Percentiles rank a stretch among this genome's conserved stretches.
Conservation (phyloP, 345 rosid species). For the Eucalyptus regnans region DNA sequence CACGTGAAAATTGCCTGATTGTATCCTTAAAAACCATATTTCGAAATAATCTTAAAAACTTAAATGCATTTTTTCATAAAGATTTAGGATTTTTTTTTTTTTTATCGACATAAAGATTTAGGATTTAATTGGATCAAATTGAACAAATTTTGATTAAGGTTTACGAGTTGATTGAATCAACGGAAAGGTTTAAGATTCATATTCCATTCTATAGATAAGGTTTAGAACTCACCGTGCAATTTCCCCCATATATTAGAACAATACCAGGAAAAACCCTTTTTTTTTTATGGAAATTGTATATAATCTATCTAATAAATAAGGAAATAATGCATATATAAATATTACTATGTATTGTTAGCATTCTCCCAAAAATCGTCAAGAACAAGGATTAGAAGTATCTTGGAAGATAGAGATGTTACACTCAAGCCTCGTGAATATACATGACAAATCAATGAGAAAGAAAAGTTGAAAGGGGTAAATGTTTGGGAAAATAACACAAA, state of each 20-base stretch:
- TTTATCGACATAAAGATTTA: too few relatives aligned
- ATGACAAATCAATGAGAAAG: background rate
- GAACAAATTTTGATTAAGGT: background rate
- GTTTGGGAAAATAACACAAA: too few relatives aligned
- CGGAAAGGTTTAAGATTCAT: background rate
- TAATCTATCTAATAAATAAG: background rate
- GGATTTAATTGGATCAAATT: background rate
- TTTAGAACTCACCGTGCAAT: background rate
- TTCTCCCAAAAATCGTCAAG: background rate
- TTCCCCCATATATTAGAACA: background rate
- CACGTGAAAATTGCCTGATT: background rate
- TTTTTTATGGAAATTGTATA: background rate
- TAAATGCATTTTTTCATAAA: background rate
- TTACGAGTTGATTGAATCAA: background rate
- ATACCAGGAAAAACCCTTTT: background rate
- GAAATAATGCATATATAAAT: background rate
- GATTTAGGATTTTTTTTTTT: too few relatives aligned
- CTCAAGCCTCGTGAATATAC: background rate
- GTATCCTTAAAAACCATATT: background rate
- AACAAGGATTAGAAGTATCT: background rate
- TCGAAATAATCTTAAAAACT: background rate
- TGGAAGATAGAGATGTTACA: background rate
- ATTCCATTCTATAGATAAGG: background rate
- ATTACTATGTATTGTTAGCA: fast-evolving
- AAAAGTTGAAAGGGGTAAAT: too few relatives aligned